These are phyloP conservation scores for Hygrocybe punicea DNA, from an alignment of 768 basidiomycete species.

Conservation along the genomic window DNA sequence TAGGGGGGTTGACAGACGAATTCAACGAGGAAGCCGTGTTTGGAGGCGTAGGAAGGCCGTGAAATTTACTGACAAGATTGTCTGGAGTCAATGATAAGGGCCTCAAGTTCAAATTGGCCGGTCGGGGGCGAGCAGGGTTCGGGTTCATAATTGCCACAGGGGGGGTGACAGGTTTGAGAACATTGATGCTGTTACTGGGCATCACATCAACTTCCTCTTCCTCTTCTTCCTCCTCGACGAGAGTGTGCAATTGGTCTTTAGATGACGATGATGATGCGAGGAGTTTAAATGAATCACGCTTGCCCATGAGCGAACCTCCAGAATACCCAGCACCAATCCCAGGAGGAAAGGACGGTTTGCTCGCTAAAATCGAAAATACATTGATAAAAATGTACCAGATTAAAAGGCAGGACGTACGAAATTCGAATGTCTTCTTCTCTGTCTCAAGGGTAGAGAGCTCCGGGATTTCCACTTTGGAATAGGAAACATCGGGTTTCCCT, in stretches of 20 bases:
- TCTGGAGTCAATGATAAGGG: conserved; percentile 69
- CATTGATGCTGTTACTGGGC: conserved; percentile 20
- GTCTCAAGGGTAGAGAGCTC: conserved; percentile 62
- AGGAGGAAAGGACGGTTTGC: conserved; percentile 58
- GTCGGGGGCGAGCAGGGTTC: conserved; percentile 49
- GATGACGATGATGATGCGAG: conserved; percentile 55
- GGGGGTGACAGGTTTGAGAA: conserved; percentile 22
- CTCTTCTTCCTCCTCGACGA: conserved; percentile 85
- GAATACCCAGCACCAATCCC: conserved; percentile 36
- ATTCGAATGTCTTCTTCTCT: conserved; percentile 57
- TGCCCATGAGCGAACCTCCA: conserved; percentile 44
- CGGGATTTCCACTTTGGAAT: conserved; percentile 79
- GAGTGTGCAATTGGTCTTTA: conserved; percentile 74
- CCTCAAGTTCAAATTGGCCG: conserved; percentile 62
- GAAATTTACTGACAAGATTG: conserved; percentile 36
- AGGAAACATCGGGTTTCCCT: conserved; percentile 70
- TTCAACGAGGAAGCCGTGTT: conserved; percentile 33
- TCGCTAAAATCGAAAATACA: conserved; percentile 40
- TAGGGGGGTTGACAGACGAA: conserved; percentile 48
- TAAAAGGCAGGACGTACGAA: conserved; percentile 49
- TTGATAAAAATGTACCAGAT: conserved; percentile 12
- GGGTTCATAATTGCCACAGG: conserved; percentile 36
- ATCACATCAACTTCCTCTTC: conserved; percentile 52
- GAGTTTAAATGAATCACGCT: conserved; percentile 82
- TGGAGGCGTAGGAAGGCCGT: conserved; percentile 54